These are phyloP conservation scores for Pilaira anomala DNA, from an alignment of 192 early-diverging fungal species.

Conservation along the genomic window DNA sequence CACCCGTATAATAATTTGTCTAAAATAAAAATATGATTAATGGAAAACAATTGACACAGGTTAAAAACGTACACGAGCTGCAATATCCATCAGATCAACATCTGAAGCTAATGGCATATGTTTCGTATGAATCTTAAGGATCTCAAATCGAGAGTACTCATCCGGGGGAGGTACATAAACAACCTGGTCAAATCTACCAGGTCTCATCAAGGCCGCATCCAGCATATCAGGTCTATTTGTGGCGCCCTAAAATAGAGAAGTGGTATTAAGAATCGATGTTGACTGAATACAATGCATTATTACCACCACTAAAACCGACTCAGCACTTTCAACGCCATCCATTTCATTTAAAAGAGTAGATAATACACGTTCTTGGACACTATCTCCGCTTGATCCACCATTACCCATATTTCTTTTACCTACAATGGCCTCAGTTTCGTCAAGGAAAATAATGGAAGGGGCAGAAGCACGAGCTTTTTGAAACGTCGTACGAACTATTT, in stretches of 20 bases:
- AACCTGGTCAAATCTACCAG: slow-evolving; percentile 80
- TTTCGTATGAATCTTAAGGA: slow-evolving; percentile 47
- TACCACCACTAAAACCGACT: slow-evolving; percentile 72
- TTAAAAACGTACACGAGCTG: slow-evolving; percentile 36
- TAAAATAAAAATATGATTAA: slow-evolving; percentile 19
- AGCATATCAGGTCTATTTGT: slow-evolving; percentile 88
- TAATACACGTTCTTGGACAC: slow-evolving; percentile 77
- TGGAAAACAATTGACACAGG: neutral
- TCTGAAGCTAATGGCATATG: slow-evolving; percentile 50
- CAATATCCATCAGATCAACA: slow-evolving; percentile 47
- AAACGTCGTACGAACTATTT: slow-evolving; percentile 70
- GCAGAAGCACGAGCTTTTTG: slow-evolving; percentile 70
- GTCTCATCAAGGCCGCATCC: slow-evolving; percentile 80
- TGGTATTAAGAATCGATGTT: slow-evolving; percentile 15
- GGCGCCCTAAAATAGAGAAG: slow-evolving; percentile 54
- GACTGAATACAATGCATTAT: neutral
- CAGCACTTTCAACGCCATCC: slow-evolving; percentile 80
- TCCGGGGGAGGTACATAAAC: slow-evolving; percentile 73
- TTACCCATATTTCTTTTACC: slow-evolving; percentile 72
- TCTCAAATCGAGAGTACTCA: slow-evolving; percentile 42
- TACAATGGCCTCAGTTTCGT: slow-evolving; percentile 96
- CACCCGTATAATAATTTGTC: slow-evolving; percentile 54
- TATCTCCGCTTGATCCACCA: slow-evolving; percentile 56
- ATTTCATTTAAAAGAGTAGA: slow-evolving; percentile 84
- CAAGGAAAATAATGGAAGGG: slow-evolving; percentile 92